These are phyloP conservation scores for Thielaviopsis ethacetica DNA, from an alignment of 2,329 filamentous ascomycete species.

Conservation along the genomic window DNA sequence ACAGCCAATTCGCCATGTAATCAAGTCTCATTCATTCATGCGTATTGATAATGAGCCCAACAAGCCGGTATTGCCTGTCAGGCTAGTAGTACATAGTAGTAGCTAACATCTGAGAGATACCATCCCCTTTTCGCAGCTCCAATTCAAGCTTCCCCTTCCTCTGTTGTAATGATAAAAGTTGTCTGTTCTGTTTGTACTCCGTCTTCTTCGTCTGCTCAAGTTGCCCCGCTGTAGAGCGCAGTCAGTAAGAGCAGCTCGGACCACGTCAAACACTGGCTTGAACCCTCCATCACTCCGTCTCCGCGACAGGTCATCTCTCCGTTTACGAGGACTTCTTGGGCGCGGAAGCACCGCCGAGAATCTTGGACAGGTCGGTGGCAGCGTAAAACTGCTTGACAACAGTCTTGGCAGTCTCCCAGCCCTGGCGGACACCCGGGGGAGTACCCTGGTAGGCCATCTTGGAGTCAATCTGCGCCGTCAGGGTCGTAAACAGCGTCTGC, in stretches of 20 bases:
- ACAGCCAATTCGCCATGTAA: no score
- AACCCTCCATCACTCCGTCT: neutral
- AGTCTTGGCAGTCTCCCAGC: constrained; percentile 67
- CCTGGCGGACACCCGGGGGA: constrained; percentile 60
- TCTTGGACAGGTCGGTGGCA: constrained; percentile 31
- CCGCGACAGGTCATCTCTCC: neutral
- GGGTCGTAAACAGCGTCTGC: constrained; percentile 59
- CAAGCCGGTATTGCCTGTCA: neutral
- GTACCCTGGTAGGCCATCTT: constrained; percentile 74
- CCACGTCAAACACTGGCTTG: neutral
- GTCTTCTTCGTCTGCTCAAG: neutral
- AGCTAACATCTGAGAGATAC: neutral
- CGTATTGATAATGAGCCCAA: neutral
- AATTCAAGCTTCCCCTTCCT: neutral
- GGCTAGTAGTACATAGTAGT: neutral
- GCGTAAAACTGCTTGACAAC: constrained; percentile 58
- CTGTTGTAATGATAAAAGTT: neutral
- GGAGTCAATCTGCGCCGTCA: constrained; percentile 63
- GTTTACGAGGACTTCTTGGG: constrained; percentile 38
- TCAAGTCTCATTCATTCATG: neutral
- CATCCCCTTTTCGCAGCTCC: neutral
- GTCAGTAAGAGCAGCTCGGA: neutral
- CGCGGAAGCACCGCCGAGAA: constrained; percentile 4
- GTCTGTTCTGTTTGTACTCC: neutral
- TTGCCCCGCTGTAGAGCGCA: neutral